Conservation (phyloP, 371 early-diverging fungal genomes). For the Dichotomocladium elegans region DNA sequence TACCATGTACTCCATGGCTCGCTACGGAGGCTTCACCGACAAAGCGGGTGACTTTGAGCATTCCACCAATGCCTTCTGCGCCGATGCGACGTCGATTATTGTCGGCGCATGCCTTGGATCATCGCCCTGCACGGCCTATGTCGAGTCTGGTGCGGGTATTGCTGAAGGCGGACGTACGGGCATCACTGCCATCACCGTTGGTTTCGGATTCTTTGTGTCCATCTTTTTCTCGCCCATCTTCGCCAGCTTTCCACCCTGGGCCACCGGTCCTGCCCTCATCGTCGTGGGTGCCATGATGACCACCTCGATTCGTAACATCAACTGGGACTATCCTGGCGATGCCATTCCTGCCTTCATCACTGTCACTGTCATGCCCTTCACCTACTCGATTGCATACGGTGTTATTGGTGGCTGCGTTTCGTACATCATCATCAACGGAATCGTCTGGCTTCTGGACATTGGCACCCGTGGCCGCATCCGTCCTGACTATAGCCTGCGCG, state of each 20-base stretch:
- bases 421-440: slow-evolving; percentile 57
- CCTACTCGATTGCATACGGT: slow-evolving; percentile 73
- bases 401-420: slow-evolving; percentile 63
- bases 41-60: slow-evolving; percentile 75
- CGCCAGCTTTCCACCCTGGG: slow-evolving; percentile 82
- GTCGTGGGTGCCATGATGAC: slow-evolving; percentile 79
- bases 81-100: slow-evolving; percentile 63
- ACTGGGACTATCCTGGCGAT: slow-evolving; percentile 76
- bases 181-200: slow-evolving; percentile 65
- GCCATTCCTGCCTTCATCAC: slow-evolving; percentile 76
- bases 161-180: slow-evolving; percentile 80
- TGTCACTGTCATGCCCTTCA: slow-evolving; percentile 75
- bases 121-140: slow-evolving; percentile 73
- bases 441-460: slow-evolving; percentile 44
- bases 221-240: slow-evolving; percentile 83
- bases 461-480: slow-evolving; percentile 46
- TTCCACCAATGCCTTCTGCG: slow-evolving; percentile 67
- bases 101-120: slow-evolving; percentile 71
- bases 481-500: slow-evolving; percentile 45
- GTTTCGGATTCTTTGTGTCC: slow-evolving; percentile 68
- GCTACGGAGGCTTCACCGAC: slow-evolving; percentile 74
- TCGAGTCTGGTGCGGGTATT: slow-evolving; percentile 80
- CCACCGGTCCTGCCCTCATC: slow-evolving; percentile 78
- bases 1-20: slow-evolving; percentile 76
- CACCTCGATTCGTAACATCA: slow-evolving; percentile 63